phyloP scores from a whole-genome alignment of 1,284 basidiomycete genomes.

The Phylloboletellus chloephorus region DNA sequence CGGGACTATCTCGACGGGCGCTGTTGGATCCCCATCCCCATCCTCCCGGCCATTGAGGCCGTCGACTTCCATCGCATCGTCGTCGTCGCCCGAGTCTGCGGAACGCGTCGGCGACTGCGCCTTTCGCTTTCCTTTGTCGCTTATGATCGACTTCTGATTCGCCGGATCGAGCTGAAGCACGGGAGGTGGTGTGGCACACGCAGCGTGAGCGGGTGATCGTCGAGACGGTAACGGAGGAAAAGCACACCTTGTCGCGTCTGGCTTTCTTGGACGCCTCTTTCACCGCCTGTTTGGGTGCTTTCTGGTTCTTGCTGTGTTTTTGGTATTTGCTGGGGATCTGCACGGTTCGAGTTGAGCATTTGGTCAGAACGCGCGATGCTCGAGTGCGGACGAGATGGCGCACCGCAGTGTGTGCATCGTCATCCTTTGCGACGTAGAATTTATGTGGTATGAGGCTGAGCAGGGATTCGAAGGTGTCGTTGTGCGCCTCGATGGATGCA shows the following conservation, averaged over 20 bases:
- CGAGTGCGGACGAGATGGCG: background rate
- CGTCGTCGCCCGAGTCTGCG: background rate
- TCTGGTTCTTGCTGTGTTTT: slow-evolving; percentile 84
- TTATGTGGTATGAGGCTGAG: slow-evolving; percentile 81
- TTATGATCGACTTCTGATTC: slow-evolving; percentile 74
- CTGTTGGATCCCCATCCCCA: slow-evolving; percentile 22
- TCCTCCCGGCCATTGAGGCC: slow-evolving; percentile 29
- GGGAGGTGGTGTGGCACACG: background rate
- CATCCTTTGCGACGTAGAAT: slow-evolving; percentile 76
- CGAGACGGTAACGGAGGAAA: background rate
- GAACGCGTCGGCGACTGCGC: slow-evolving; percentile 4
- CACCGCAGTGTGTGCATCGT: slow-evolving; percentile 22
- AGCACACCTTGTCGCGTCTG: slow-evolving; percentile 71
- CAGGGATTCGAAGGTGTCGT: slow-evolving; percentile 76
- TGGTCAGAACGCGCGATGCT: background rate
- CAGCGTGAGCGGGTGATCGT: background rate
- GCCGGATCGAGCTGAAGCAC: slow-evolving; percentile 75
- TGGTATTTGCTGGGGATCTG: slow-evolving; percentile 72
- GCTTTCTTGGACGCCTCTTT: slow-evolving; percentile 86
- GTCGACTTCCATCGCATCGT: slow-evolving; percentile 19
- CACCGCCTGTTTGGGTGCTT: slow-evolving; percentile 74
- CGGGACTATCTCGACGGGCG: slow-evolving; percentile 43
- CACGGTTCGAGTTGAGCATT: slow-evolving; percentile 11
- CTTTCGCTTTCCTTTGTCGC: slow-evolving; percentile 48
- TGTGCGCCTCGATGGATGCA: slow-evolving; percentile 74